These are phyloP conservation scores for Verticillium nonalfalfae DNA, from an alignment of 2,329 filamentous ascomycete species.

Conservation along the genomic window DNA sequence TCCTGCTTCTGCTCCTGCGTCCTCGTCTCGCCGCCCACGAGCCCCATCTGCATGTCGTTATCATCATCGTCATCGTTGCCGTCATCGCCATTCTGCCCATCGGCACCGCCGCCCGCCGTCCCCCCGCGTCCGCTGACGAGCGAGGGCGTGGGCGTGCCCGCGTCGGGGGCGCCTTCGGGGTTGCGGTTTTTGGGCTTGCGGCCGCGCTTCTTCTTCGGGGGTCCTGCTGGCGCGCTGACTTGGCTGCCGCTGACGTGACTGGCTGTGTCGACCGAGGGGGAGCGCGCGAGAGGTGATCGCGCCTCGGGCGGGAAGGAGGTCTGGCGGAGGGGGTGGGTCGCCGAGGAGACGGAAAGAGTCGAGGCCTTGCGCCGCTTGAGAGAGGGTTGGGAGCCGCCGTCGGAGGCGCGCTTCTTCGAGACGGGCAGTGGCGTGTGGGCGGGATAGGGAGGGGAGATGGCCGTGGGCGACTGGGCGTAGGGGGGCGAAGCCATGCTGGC, in stretches of 20 bases:
- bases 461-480: constrained; percentile 40
- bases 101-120: constrained; percentile 30
- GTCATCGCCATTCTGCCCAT: constrained; percentile 39
- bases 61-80: constrained; percentile 54
- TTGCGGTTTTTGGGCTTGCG: constrained; percentile 52
- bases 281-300: constrained; percentile 51
- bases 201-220: constrained; percentile 52
- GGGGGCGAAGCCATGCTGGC: constrained; percentile 50
- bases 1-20: constrained; percentile 64
- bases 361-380: constrained; percentile 69
- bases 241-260: constrained; percentile 58
- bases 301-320: constrained; percentile 71
- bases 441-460: constrained; percentile 49
- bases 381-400: constrained; percentile 43
- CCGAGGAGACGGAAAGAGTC: constrained; percentile 47
- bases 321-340: constrained; percentile 63
- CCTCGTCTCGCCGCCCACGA: constrained; percentile 52
- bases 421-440: constrained; percentile 43
- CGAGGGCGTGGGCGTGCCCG: constrained; percentile 31
- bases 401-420: constrained; percentile 56
- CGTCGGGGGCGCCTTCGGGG: constrained; percentile 34
- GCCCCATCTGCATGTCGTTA: constrained; percentile 37
- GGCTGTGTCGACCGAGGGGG: constrained; percentile 57
- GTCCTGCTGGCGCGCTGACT: constrained; percentile 34
- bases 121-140: constrained; percentile 36